Conservation (phyloP, 495 filamentous ascomycete genomes). For the Aspergillus indologenus region DNA sequence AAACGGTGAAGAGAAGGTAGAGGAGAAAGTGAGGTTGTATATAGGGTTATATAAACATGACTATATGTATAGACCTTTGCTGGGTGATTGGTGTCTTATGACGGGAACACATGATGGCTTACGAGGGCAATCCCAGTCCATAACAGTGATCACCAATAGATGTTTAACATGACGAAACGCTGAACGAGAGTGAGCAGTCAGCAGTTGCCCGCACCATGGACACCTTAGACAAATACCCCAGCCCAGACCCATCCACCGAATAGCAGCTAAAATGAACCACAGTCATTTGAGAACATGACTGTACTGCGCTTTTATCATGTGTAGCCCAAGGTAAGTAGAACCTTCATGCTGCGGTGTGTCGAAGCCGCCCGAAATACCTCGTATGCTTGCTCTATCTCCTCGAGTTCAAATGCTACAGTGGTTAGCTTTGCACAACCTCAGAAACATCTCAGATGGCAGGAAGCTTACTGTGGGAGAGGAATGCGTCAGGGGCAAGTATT, state of each 20-base stretch:
- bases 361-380: not conserved
- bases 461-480: constrained; percentile 9
- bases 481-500: constrained; percentile 11
- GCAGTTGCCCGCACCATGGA: too few species aligned
- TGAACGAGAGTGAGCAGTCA: too few species aligned
- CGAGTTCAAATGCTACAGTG: not conserved
- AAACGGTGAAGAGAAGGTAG: not conserved
- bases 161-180: too few species aligned
- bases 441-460: not conserved
- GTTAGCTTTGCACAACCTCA: not conserved
- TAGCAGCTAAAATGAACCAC: not conserved
- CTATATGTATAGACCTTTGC: too few species aligned
- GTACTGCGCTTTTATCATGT: not conserved
- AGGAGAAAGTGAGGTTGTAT: not conserved
- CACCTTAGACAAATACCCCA: too few species aligned
- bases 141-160: too few species aligned
- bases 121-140: too few species aligned
- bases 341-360: constrained; percentile 3
- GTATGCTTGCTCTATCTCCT: not conserved
- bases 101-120: too few species aligned
- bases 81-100: too few species aligned
- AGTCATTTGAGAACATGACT: not conserved
- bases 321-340: not conserved
- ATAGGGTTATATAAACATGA: too few species aligned
- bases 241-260: too few species aligned